Percentiles rank a stretch among this genome's conserved stretches.
phyloP scores from a whole-genome alignment of 345 rosid species.

The Salix udensis region DNA sequence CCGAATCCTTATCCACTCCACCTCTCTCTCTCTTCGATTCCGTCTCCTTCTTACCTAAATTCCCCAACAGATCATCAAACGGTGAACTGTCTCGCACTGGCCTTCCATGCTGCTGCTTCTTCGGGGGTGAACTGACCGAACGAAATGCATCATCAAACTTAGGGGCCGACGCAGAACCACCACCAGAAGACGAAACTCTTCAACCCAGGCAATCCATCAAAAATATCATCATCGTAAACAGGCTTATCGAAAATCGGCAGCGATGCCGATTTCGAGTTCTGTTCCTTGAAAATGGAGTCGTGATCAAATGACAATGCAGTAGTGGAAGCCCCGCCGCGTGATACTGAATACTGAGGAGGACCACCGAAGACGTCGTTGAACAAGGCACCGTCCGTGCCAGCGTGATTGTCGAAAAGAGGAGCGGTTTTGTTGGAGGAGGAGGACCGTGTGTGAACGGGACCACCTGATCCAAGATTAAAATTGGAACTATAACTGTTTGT shows the following conservation, averaged over 20 bases:
- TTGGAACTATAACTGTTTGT: neutral
- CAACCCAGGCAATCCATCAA: constrained; percentile 62
- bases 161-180: constrained; percentile 20
- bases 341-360: constrained; percentile 45
- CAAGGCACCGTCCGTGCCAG: constrained; percentile 30
- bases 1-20: constrained; percentile 27
- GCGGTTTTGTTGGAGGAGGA: constrained; percentile 21
- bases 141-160: constrained; percentile 42
- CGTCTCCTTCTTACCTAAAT: constrained; percentile 37
- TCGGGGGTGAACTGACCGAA: constrained; percentile 23
- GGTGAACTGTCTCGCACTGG: constrained; percentile 14
- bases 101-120: constrained; percentile 16
- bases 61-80: constrained; percentile 60
- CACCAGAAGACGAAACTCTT: constrained; percentile 15
- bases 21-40: constrained; percentile 34
- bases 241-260: constrained; percentile 66
- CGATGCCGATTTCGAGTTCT: constrained; percentile 27
- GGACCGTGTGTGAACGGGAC: constrained; percentile 11
- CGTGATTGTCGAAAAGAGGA: constrained; percentile 46
- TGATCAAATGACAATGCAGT: constrained; percentile 36
- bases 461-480: constrained; percentile 36
- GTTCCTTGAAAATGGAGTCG: constrained; percentile 46
- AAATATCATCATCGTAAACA: constrained; percentile 67
- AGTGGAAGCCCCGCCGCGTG: constrained; percentile 31
- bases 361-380: constrained; percentile 54